Base-by-base conservation (phyloP, 2,329 filamentous ascomycete genomes). In the Hymenoscyphus salicellus region DNA sequence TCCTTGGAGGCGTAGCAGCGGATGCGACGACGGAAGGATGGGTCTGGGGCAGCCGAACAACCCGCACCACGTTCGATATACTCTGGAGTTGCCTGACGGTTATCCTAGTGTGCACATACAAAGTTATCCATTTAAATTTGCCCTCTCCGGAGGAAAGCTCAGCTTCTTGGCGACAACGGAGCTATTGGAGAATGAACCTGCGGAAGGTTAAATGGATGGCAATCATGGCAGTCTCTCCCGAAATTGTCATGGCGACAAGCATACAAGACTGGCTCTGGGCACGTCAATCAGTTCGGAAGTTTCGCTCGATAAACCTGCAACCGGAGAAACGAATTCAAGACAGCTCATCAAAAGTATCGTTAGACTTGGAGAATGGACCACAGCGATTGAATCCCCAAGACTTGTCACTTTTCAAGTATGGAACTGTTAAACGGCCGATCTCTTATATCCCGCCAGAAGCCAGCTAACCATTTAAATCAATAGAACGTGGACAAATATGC, bases 21-120 rank as follows among this genome's bases (percentile, higher is more conserved):
- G 30, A 32, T 32, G 30, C 30, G 30, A 4, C 30, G 7, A 32
- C 7, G 3, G 30, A 32, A 32, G 30, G 30, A 32, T 32, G 30
- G 30, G 30, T 32, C 30, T 32, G 30, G 30, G 30, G 30, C 30
- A 32, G 30, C 30, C 30, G 30, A 3, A 32, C 30, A 32, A 32
- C 30, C 30, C 64, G 78, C 76, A 2, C 65, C 75, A 77, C 2
- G 67, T 72, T 78, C 11, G 78, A 72, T 2, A 84, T 81, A 65
- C 82, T 81, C 59, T 82, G 20, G 65, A 41, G 2, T 58, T 63
- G 26, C 60, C 57, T 75, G 75, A 77, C 3, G 74, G 65, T 68
- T 66, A 62, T 75, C 76, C 43, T 72, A 71, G 0, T 70, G 64
- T 81, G 26, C 78, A 72, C 4, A 70, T 5, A 62, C 55, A 1